Evolutionary conservation across 2,329 filamentous ascomycete genomes (phyloP), one percentile per base, ranked within the genome.

Genomic region (Fusarium duplospermum): DNA sequence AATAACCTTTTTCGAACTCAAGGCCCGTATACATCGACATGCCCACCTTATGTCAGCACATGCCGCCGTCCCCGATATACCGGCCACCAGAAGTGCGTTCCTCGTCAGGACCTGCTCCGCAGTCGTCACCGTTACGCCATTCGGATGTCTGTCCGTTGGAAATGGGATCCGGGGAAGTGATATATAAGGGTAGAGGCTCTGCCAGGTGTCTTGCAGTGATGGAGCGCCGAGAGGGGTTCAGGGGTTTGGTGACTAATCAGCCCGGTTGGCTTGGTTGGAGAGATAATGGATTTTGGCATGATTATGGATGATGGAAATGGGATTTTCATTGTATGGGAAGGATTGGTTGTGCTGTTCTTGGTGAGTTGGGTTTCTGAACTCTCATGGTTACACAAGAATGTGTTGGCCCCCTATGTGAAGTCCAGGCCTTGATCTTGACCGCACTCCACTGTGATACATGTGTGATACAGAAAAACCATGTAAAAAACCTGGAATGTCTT

Each of bases 1-100:
- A 40, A 29, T 22, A 40, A 20, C 56, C 22, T 36, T 59, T 8
- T 59, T 31, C 56, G 56, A 27, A 59, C 33, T 5, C 56, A 35
- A 29, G 24, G 16, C 56, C 56, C 35, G 14, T 33, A 27, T 24
- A 27, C 56, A 58, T n/a, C 29, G 50, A 58, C 29, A 36, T 27
- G 56, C 56, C 33, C 56, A 58, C 56, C 56, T 29, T 58, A 38
- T 58, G 56, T 58, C 56, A 36, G 33, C 56, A 58, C 33, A 38
- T 22, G 29, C n/a, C 35, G 16, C 35, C 33, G 11, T 58, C 56
- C 56, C 22, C 33, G n/a, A 27, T 29, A 22, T n/a, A 58, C 29
- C 33, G 16, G 56, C 56, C 10, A 38, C 56, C 16, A 4, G 56
- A 20, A 29, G 20, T 36, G 33, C 22, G 56, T 11, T n/a, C 36